phyloP scores from a whole-genome alignment of 352 stramenopile genomes.

The Blastocystis sp. region DNA sequence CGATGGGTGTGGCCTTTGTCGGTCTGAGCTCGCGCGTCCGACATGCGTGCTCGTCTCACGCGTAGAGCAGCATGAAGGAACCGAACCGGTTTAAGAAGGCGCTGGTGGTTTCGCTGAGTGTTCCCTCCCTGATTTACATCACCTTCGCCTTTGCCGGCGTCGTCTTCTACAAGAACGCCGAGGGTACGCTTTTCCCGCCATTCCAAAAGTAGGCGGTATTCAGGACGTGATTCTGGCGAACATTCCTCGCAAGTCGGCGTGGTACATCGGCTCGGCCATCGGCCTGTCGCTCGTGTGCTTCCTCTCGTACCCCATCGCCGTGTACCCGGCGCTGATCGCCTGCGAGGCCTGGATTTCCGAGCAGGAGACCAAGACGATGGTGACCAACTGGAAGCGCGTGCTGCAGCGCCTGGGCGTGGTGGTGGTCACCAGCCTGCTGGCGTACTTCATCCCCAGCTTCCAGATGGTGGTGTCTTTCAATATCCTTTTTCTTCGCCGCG shows the following conservation, averaged over 20 bases:
- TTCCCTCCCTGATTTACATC: constrained; percentile 55
- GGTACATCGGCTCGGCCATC: constrained; percentile 54
- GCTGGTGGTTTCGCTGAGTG: constrained; percentile 32
- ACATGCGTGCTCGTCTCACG: not conserved
- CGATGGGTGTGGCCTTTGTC: constrained; percentile 67
- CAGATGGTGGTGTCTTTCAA: constrained; percentile 65
- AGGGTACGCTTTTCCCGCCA: not conserved
- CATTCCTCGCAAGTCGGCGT: constrained; percentile 45
- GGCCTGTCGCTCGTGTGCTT: constrained; percentile 64
- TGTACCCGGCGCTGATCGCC: constrained; percentile 62
- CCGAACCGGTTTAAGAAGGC: constrained; percentile 24
- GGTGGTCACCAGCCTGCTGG: constrained; percentile 49
- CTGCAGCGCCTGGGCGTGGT: constrained; percentile 53
- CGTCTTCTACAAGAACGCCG: constrained; percentile 57
- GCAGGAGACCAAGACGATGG: constrained; percentile 39
- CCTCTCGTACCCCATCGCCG: constrained; percentile 67
- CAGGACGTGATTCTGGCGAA: constrained; percentile 63
- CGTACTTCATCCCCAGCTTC: constrained; percentile 66
- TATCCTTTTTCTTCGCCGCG: constrained; percentile 38
- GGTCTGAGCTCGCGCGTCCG: constrained; percentile 50
- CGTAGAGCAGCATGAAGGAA: constrained; percentile 60
- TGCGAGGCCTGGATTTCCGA: constrained; percentile 61
- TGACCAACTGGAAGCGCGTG: constrained; percentile 56
- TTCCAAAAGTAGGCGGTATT: constrained; percentile 21
- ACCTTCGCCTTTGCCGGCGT: constrained; percentile 48